Evolutionary conservation across 2,329 filamentous ascomycete genomes (phyloP).

Genomic region (Scedosporium dehoogii): DNA sequence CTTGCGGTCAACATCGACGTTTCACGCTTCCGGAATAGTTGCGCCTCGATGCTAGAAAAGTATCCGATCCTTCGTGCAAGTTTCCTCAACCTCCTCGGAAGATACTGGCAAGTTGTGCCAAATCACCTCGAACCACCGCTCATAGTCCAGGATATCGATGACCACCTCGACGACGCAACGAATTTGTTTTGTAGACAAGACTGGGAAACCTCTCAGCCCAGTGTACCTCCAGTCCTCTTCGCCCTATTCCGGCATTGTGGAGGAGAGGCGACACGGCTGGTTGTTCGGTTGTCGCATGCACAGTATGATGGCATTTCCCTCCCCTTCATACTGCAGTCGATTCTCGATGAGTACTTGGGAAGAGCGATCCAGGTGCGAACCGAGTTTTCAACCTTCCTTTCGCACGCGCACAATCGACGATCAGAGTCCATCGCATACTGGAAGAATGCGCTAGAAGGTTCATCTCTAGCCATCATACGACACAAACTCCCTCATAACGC

Average conservation of each 20-base stretch:
- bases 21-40: slow-evolving; percentile 11
- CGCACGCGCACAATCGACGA: slow-evolving; percentile 20
- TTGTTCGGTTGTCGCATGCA: slow-evolving; percentile 27
- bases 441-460: slow-evolving; percentile 28
- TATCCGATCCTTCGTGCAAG: no score
- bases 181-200: slow-evolving; percentile 6
- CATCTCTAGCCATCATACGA: slow-evolving; percentile 11
- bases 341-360: slow-evolving; percentile 28
- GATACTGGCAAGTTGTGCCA: slow-evolving; percentile 10
- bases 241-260: slow-evolving; percentile 17
- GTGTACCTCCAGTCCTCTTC: slow-evolving; percentile 10
- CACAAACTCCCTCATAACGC: no score
- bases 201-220: slow-evolving; percentile 8
- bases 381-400: slow-evolving; percentile 17
- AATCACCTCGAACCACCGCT: background rate
- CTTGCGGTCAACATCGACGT: slow-evolving; percentile 20
- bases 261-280: no score
- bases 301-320: slow-evolving; percentile 40
- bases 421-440: slow-evolving; percentile 27
- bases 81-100: slow-evolving; percentile 9
- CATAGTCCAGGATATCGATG: no score
- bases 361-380: slow-evolving; percentile 14
- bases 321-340: slow-evolving; percentile 26
- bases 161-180: no score
- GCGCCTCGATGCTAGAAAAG: slow-evolving; percentile 8